Evolutionary conservation across 768 basidiomycete species (phyloP).

Genomic region (Lactarius sanguifluus): DNA sequence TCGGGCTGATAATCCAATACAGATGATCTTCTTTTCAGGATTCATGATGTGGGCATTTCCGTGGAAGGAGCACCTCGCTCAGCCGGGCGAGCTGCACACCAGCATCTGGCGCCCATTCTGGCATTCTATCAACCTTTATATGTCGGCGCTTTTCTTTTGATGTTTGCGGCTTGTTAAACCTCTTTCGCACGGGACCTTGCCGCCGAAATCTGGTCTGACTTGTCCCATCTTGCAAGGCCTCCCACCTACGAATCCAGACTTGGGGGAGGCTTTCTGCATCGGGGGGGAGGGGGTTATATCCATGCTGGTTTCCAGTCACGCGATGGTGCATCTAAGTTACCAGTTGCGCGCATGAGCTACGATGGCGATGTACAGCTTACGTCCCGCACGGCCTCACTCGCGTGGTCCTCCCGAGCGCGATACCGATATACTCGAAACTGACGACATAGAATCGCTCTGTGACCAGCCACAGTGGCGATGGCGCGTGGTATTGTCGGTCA

Average conservation of each 20-base stretch:
- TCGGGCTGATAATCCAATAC: slow-evolving; percentile 17
- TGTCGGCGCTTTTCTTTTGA: slow-evolving; percentile 25
- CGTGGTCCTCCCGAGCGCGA: neutral
- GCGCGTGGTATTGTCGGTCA: neutral
- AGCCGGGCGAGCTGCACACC: slow-evolving; percentile 46
- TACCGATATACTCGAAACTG: neutral
- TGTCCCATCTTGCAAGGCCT: slow-evolving; percentile 57
- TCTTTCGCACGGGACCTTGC: slow-evolving; percentile 56
- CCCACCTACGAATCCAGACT: neutral
- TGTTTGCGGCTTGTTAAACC: neutral
- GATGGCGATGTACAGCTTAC: slow-evolving; percentile 21
- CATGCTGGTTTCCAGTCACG: neutral
- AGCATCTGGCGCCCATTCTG: slow-evolving; percentile 67
- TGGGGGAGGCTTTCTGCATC: slow-evolving; percentile 1
- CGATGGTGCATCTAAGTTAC: neutral
- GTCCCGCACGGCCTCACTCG: neutral
- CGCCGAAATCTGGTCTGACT: slow-evolving; percentile 60
- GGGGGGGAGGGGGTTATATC: slow-evolving; percentile 11
- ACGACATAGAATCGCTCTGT: neutral
- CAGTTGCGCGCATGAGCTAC: slow-evolving; percentile 2
- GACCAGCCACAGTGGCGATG: neutral
- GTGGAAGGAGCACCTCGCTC: slow-evolving; percentile 57
- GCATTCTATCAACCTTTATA: slow-evolving; percentile 59
- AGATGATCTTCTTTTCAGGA: slow-evolving; percentile 82
- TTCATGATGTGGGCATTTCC: slow-evolving; percentile 87